Percentiles rank a stretch among this genome's conserved stretches.
These are phyloP conservation scores for Pleurotus giganteus DNA, from an alignment of 768 basidiomycete species.

Conservation along the genomic window DNA sequence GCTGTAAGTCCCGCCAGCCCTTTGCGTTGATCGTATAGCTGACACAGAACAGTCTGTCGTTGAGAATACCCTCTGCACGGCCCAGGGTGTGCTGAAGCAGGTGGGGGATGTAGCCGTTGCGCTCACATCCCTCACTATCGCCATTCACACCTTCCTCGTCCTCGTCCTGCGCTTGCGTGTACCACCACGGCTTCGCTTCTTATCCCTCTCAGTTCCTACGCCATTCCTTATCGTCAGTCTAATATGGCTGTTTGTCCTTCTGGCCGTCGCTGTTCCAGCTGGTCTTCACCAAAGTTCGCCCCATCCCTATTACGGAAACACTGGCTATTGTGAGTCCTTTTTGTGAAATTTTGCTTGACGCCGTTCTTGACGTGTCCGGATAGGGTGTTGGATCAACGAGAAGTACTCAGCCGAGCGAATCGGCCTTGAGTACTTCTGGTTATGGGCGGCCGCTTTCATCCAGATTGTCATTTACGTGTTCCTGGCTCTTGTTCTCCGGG, in stretches of 20 bases:
- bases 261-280: slow-evolving; percentile 31
- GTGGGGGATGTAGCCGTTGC: slow-evolving; percentile 40
- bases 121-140: slow-evolving; percentile 24
- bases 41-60: slow-evolving; percentile 23
- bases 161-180: slow-evolving; percentile 31
- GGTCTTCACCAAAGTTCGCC: slow-evolving; percentile 23
- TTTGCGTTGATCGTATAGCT: background rate
- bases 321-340: slow-evolving; percentile 28
- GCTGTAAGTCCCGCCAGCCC: slow-evolving; percentile 23
- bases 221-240: slow-evolving; percentile 26
- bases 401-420: slow-evolving; percentile 31
- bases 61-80: slow-evolving; percentile 28
- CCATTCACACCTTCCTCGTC: slow-evolving; percentile 37
- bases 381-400: slow-evolving; percentile 45
- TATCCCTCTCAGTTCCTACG: slow-evolving; percentile 9
- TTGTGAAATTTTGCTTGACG: background rate
- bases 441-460: slow-evolving; percentile 38
- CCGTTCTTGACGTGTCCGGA: background rate
- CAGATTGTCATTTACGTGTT: slow-evolving; percentile 37
- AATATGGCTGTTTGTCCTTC: slow-evolving; percentile 33
- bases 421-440: slow-evolving; percentile 41
- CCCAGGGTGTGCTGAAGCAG: slow-evolving; percentile 37
- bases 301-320: slow-evolving; percentile 33
- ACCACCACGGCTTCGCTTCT: slow-evolving; percentile 12
- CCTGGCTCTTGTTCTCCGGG: slow-evolving; percentile 30